Conservation (phyloP, 116 monocot species). For the Papilionanthe hybrid region DNA sequence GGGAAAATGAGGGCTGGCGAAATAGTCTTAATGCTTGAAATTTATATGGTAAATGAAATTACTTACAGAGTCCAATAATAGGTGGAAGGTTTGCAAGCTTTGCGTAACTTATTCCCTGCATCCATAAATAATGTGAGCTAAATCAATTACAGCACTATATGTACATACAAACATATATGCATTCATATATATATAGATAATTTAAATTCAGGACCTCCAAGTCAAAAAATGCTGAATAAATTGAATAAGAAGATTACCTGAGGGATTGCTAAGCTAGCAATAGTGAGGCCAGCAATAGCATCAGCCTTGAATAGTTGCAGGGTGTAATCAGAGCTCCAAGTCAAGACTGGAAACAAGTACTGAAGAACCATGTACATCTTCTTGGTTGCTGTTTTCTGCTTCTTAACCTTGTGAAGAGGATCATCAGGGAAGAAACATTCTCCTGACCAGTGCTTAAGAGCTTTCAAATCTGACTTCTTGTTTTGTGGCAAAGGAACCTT, state of each 20-base stretch:
- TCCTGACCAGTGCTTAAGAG: conserved; percentile 25
- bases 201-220: too few relatives aligned
- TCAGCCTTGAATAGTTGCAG: conserved; percentile 44
- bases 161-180: too few relatives aligned
- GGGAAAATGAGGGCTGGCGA: too few relatives aligned
- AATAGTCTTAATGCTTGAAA: too few relatives aligned
- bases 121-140: not conserved
- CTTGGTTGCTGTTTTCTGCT: conserved; percentile 21
- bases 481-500: conserved; percentile 33
- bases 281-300: conserved; percentile 45
- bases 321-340: conserved; percentile 42
- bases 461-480: conserved; percentile 12
- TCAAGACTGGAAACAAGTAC: conserved; percentile 48
- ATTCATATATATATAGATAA: too few relatives aligned
- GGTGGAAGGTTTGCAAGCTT: conserved; percentile 25
- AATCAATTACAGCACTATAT: too few relatives aligned
- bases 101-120: conserved; percentile 28
- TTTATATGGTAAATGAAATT: not conserved
- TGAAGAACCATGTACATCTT: conserved; percentile 32
- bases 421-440: conserved; percentile 59
- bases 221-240: too few relatives aligned
- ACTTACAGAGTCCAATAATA: conserved; percentile 20
- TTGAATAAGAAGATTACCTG: conserved; percentile 14
- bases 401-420: conserved; percentile 45
- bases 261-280: conserved; percentile 57